Percentiles rank a stretch among this genome's conserved stretches.
Conservation (phyloP, 176 grass and related monocot species). For the Cenchrus americanus region DNA sequence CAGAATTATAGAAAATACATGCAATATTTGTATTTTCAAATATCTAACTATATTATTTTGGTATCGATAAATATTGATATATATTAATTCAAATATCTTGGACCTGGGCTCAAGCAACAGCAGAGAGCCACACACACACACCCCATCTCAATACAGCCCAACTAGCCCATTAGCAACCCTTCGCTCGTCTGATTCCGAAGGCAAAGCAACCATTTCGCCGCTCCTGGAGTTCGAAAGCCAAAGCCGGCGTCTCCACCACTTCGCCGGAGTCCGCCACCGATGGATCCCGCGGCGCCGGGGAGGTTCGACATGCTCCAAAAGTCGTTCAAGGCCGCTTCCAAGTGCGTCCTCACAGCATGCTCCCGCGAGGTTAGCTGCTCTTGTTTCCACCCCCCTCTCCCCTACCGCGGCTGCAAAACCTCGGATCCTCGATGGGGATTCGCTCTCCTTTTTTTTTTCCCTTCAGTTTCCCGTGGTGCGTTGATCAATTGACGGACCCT, state of each 20-base stretch:
- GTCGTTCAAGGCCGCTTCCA: conserved; percentile 51
- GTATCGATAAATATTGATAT: no score
- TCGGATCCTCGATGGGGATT: neutral
- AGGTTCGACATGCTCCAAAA: conserved; percentile 46
- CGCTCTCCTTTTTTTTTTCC: neutral
- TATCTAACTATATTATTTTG: no score
- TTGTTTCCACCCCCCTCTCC: neutral
- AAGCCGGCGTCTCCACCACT: neutral
- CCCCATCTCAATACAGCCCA: neutral
- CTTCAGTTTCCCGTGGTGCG: neutral
- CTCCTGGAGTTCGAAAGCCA: conserved; percentile 4
- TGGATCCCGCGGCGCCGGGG: conserved; percentile 36
- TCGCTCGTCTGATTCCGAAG: neutral
- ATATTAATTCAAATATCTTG: no score
- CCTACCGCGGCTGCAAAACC: conserved; percentile 10
- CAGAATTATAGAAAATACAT: no score
- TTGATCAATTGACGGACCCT: neutral
- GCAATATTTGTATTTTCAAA: no score
- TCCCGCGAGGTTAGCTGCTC: conserved; percentile 57
- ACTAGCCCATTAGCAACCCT: neutral
- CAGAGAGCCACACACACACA: no score
- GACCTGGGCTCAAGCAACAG: no score
- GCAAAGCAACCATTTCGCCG: neutral
- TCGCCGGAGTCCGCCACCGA: conserved; percentile 35
- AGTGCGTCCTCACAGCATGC: conserved; percentile 54